Base-by-base conservation (phyloP, 768 basidiomycete genomes). In the Tulasnella sp. region DNA sequence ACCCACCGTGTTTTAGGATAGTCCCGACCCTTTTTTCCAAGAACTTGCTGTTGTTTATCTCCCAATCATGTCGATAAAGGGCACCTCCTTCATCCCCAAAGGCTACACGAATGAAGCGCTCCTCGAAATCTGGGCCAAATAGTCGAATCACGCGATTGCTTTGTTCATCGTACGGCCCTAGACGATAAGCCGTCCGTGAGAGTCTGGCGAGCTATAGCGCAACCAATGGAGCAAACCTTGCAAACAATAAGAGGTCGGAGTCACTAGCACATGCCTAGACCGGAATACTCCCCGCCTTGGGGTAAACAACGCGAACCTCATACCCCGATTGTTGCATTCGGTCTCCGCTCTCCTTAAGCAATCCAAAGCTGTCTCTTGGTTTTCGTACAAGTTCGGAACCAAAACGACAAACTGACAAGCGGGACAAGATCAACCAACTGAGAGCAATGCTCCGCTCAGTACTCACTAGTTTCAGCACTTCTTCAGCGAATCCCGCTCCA, bases 251-350 rank as follows among this genome's bases (percentile, higher is more conserved):
- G 91, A 87, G 11, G 91, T 91, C 0, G 93, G 93, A 0, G 91
- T 91, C 49, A 93, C 87, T 0, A 90, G 91, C 68, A 92, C 88
- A 78, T 92, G 91, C 67, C 88, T 89, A 79, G 91, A 93, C 22
- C 84, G 84, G 79, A 92, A 90, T 22, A 85, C 83, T 8, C 87
- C 85, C 14, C 3, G 3, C 37, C 22, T 22, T 22, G 39, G 39
- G 1, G 29, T 14, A 17, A 29, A 25, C 39, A 39, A 9, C 19
- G 52, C 39, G 25, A 40, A n/a, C 12, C 54, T 54, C 68, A 42
- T 9, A 14, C 58, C 58, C 39, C 68, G 22, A 36, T 31, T 38
- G 75, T 42, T 77, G 36, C 58, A 40, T 77, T 78, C 78, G 39
- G 79, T 76, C 22, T 82, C 73, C 29, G 85, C 79, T 7, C 83